Base-by-base conservation (phyloP, 179 eudicot species). In the Silene coronaria region DNA sequence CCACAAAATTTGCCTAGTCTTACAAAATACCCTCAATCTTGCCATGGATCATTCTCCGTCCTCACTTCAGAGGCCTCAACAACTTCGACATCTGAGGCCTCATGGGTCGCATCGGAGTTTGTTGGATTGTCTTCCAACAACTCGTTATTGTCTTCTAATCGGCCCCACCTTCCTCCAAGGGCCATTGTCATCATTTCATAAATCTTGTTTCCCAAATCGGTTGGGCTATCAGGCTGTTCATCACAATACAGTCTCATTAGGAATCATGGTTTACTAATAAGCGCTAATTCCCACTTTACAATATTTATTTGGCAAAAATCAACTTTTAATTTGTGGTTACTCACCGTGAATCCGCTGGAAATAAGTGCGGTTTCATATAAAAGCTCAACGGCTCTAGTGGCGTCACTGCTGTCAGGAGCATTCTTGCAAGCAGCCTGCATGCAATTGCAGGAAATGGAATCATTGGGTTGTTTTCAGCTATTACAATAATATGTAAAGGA, bases 161-260 rank as follows among this genome's bases (percentile, higher is more conserved):
- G 77, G 13, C 99, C 99, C 99, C 99, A 95, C 75, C 92, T 87
- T 26, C 99, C 99, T 62, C 97, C 97, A 1, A 95, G 89, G 46
- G 97, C 99, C 90, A 95, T 89, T 7, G 96, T 86, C 99, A 92
- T 95, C 99, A 92, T 95, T 77, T 92, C 99, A 1, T 95, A 95
- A 64, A 95, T 95, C 88, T 95, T 95, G 87, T 81, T 85, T 13
- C 99, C 97, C 78, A 95, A 75, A 77, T 95, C 96, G 10, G 97
- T 89, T 27, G 99, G 99, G 75, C 96, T 92, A 71, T 95, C 99
- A 30, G 99, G 99, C 99, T 95, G 89, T 60, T 21, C 48, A 32
- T 24, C 53, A 63, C 30, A 61, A 11, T 65, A 22, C 16, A 67
- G 64, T 46, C 27, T 45, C 38, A 28, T 74, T 22, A 68, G 13